phyloP scores from a whole-genome alignment of 768 basidiomycete genomes.

The Scleroderma bovista region DNA sequence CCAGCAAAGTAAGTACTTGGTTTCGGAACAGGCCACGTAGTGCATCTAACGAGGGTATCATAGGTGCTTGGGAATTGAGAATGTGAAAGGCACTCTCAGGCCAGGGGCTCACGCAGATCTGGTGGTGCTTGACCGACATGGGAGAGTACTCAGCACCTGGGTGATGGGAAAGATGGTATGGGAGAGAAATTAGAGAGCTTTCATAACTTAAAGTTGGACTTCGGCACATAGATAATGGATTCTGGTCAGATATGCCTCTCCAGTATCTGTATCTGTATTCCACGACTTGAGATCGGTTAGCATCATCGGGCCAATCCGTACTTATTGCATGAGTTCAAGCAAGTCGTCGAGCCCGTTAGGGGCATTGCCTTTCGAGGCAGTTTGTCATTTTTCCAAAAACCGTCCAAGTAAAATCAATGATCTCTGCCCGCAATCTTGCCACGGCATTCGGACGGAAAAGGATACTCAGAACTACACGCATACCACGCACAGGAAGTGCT shows the following conservation, averaged over 20 bases:
- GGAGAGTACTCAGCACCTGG: slow-evolving; percentile 68
- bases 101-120: slow-evolving; percentile 86
- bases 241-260: not conserved
- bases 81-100: slow-evolving; percentile 74
- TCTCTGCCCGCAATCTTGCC: not conserved
- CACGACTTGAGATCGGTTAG: too few species aligned
- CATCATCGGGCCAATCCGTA: too few species aligned
- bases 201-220: not conserved
- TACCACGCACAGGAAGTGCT: not conserved
- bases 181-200: slow-evolving; percentile 29
- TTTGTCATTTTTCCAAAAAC: not conserved
- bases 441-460: not conserved
- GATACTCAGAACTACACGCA: too few species aligned
- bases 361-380: not conserved
- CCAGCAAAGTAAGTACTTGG: slow-evolving; percentile 59
- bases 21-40: not conserved
- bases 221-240: not conserved
- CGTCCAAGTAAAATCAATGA: not conserved
- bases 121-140: slow-evolving; percentile 64
- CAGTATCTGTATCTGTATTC: not conserved
- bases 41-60: not conserved
- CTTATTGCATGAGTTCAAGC: too few species aligned
- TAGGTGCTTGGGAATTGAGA: slow-evolving; percentile 74
- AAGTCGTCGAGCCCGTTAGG: not conserved
- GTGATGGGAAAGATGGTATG: slow-evolving; percentile 72